phyloP scores from a whole-genome alignment of 345 rosid genomes.

The Stellera chamaejasme region DNA sequence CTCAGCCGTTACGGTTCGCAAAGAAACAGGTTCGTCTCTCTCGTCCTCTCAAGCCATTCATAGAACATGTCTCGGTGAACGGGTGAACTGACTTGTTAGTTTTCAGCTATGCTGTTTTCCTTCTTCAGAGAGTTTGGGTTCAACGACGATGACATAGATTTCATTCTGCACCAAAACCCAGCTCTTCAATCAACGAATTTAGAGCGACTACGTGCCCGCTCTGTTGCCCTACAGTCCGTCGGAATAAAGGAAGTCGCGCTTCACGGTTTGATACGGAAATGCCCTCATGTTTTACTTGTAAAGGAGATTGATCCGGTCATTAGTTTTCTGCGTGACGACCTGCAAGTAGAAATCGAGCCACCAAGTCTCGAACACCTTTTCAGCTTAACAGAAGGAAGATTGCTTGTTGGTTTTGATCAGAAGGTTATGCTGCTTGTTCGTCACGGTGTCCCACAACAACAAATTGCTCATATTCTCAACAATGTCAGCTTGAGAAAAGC shows the following conservation, averaged over 20 bases:
- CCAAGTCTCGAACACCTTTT: slow-evolving; percentile 45
- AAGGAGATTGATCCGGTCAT: slow-evolving; percentile 36
- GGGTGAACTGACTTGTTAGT: slow-evolving; percentile 4
- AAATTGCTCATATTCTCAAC: slow-evolving; percentile 52
- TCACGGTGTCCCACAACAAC: slow-evolving; percentile 40
- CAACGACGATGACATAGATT: slow-evolving; percentile 28
- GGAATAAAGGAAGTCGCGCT: slow-evolving; percentile 42
- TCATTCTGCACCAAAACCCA: slow-evolving; percentile 31
- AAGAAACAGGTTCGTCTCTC: slow-evolving; percentile 24
- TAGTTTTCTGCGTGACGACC: slow-evolving; percentile 32
- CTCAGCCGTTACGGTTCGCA: slow-evolving; percentile 3
- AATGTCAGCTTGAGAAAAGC: slow-evolving; percentile 51
- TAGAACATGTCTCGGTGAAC: slow-evolving; percentile 19
- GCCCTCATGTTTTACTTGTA: slow-evolving; percentile 39
- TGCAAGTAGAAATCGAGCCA: slow-evolving; percentile 43
- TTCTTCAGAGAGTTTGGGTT: slow-evolving; percentile 37
- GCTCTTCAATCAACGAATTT: slow-evolving; percentile 25
- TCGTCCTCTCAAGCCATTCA: slow-evolving; percentile 16
- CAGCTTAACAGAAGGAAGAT: slow-evolving; percentile 25
- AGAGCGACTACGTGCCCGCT: slow-evolving; percentile 27
- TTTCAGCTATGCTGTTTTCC: slow-evolving; percentile 34
- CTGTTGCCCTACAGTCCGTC: slow-evolving; percentile 38
- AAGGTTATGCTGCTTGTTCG: slow-evolving; percentile 43
- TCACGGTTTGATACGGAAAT: slow-evolving; percentile 37
- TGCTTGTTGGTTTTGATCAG: slow-evolving; percentile 45